A percentile compares a stretch with the other conserved stretches of the same genome.
phyloP scores from a whole-genome alignment of 441 rosid genomes.

The Pelargonium myrrhifolium region DNA sequence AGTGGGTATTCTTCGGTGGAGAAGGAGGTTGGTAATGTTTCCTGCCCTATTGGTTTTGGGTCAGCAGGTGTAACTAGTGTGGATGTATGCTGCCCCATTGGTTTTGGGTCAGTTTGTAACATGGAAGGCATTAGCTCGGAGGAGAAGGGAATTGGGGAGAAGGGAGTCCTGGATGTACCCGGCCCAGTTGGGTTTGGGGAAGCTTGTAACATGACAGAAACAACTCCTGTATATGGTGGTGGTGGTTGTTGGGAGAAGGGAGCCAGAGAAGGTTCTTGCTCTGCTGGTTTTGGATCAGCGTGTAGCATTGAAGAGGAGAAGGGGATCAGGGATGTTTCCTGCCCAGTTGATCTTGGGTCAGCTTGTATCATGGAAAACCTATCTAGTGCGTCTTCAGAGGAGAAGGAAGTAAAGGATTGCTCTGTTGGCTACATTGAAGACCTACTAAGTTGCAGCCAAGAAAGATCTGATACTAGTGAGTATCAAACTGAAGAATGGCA shows the following conservation, averaged over 20 bases:
- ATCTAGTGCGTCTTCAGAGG: not conserved
- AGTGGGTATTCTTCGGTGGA: not conserved
- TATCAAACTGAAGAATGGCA: constrained; percentile 11
- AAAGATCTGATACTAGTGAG: constrained; percentile 10
- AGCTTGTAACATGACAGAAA: not conserved
- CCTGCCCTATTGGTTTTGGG: constrained; percentile 17
- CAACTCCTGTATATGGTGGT: no score
- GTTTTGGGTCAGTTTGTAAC: constrained; percentile 24
- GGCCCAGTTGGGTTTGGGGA: not conserved
- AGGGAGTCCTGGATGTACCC: not conserved
- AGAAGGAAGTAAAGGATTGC: not conserved
- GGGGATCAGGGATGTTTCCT: not conserved
- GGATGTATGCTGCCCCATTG: no score
- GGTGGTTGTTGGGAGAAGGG: no score
- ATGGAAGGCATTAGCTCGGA: no score
- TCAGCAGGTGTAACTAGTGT: no score
- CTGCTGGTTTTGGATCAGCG: not conserved
- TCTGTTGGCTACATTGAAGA: constrained; percentile 19
- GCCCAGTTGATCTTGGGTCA: not conserved
- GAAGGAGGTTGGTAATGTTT: not conserved
- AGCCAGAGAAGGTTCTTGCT: not conserved
- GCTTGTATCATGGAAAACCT: not conserved
- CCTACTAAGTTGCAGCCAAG: constrained; percentile 20
- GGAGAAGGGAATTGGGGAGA: no score
- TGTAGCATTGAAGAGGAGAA: not conserved